Base-by-base conservation (phyloP, 1,284 basidiomycete genomes). In the Chondrostereum purpureum region DNA sequence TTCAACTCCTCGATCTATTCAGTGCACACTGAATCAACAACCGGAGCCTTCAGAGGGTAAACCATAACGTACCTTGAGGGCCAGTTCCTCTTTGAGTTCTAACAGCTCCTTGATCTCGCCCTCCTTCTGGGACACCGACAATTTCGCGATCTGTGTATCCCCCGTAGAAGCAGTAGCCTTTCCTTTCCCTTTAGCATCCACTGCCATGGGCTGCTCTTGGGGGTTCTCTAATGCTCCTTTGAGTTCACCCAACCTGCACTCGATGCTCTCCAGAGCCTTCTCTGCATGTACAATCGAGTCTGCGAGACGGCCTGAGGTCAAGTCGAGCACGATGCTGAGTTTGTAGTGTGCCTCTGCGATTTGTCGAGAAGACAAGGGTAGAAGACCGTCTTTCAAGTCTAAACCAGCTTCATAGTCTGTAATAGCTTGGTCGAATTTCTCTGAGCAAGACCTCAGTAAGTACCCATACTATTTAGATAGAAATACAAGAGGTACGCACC, bases 401-500 rank as follows among this genome's bases (percentile, higher is more conserved):
- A 92, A 75, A 0, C 83, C 88, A 0, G 78, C 73, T 40, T 77
- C 77, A 58, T 91, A 94, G 62, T 95, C 91, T 16, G 74, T 72
- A 45, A 91, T 87, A 0, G 91, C 92, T 62, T 93, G 88, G 50
- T 90, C 85, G 60, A 95, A 94, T 68, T 94, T 94, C 64, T 95
- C 91, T 93, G 65, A 17, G 41, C 42, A 51, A 35, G 43, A 20
- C 38, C 46, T 45, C 20, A 47, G 23, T 37, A 49, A 33, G 47
- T 17, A 43, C 10, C 22, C 36, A 31, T 21, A 44, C 11, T 22
- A 40, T 21, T 27, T 3, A 50, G 18, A 34, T 18, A 35, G 38
- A 21, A 19, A 31, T 13, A 22, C 4, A 43, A 36, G 40, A 14
- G 43, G 34, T 10, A 59, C 75, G 50, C 48, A 90, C 91, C 91